Percentiles rank a stretch among this genome's conserved stretches.
Conservation (phyloP, 2,329 filamentous ascomycete species). For the Penicillium sp. region DNA sequence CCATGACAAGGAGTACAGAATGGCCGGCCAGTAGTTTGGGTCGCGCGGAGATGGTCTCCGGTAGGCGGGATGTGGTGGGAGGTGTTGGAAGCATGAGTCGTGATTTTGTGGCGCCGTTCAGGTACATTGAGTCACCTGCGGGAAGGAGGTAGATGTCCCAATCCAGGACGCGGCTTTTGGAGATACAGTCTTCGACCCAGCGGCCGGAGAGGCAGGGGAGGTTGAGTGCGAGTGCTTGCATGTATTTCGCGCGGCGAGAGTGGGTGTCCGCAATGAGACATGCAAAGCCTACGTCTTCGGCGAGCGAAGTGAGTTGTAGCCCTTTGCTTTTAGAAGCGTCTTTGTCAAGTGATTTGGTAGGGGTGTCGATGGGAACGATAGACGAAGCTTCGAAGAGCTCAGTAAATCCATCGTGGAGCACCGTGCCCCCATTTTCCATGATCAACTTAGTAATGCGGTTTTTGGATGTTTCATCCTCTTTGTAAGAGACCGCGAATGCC, state of each 20-base stretch:
- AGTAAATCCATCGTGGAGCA: conserved; percentile 76
- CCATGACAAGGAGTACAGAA: conserved; percentile 71
- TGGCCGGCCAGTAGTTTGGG: conserved; percentile 64
- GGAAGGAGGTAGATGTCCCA: conserved; percentile 84
- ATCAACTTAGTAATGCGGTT: conserved; percentile 64
- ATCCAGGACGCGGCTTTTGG: conserved; percentile 62
- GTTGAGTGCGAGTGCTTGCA: conserved; percentile 89
- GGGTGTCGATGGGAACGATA: conserved; percentile 29
- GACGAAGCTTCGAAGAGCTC: conserved; percentile 66
- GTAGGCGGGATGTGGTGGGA: conserved; percentile 57
- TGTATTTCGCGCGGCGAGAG: conserved; percentile 85
- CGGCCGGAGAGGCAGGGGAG: conserved; percentile 80
- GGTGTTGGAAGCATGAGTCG: conserved; percentile 66
- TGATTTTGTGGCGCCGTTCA: conserved; percentile 76
- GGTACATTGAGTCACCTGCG: conserved; percentile 74
- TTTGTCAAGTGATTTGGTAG: conserved; percentile 27
- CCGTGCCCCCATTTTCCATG: conserved; percentile 66
- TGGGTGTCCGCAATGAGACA: conserved; percentile 84
- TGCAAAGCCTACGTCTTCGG: conserved; percentile 68
- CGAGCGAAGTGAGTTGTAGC: conserved; percentile 58
- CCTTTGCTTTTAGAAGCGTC: conserved; percentile 19
- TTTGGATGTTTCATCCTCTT: conserved; percentile 58
- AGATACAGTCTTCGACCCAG: conserved; percentile 76
- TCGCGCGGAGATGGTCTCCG: conserved; percentile 60
- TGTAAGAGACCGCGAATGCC: conserved; percentile 83